A percentile compares a stretch with the other conserved stretches of the same genome.
These are phyloP conservation scores for Calonectria crousiana DNA, from an alignment of 2,329 filamentous ascomycete genomes.

Conservation along the genomic window DNA sequence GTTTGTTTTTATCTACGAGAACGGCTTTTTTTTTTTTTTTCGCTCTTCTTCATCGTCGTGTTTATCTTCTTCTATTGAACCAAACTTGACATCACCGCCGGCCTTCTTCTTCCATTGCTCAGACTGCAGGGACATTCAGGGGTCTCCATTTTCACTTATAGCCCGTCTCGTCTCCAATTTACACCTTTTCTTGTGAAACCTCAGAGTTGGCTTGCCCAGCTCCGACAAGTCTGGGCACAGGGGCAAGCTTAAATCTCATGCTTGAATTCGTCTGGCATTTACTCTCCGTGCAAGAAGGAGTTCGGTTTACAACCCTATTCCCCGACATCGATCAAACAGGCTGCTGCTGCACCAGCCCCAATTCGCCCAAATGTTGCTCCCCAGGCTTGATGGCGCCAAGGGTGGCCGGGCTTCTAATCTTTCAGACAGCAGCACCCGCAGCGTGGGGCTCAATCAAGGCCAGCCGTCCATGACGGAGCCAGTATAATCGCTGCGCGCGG, in stretches of 20 bases:
- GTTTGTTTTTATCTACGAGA: neutral
- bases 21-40: neutral
- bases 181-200: neutral
- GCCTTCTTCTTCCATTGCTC: neutral
- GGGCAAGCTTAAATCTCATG: neutral
- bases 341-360: neutral
- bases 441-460: neutral
- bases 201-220: neutral
- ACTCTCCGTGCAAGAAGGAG: neutral
- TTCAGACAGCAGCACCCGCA: neutral
- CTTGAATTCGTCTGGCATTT: neutral
- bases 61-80: neutral
- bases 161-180: constrained; percentile 7
- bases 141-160: neutral
- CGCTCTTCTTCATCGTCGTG: too few relatives aligned
- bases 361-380: neutral
- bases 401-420: neutral
- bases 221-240: neutral
- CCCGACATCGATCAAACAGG: neutral
- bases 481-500: neutral
- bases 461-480: neutral
- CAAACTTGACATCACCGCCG: neutral
- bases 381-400: neutral
- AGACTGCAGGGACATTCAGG: neutral
- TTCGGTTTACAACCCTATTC: neutral